Evolutionary conservation across 2,329 filamentous ascomycete genomes (phyloP).

Genomic region (Aspergillus viridinutans): DNA sequence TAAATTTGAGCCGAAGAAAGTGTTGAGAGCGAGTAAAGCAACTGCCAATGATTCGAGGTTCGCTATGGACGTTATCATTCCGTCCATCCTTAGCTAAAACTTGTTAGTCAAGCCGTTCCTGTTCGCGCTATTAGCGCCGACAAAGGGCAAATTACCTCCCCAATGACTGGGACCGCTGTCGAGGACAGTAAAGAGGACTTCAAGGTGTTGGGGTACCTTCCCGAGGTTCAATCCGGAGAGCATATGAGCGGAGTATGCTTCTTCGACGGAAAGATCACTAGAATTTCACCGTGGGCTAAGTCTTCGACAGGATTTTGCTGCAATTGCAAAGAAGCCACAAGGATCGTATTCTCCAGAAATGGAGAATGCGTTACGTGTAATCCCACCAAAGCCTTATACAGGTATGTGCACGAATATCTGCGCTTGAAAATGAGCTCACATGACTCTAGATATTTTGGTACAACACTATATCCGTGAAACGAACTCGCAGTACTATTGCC

Average conservation of each 20-base stretch:
- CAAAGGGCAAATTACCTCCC: not conserved
- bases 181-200: conserved; percentile 9
- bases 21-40: conserved; percentile 5
- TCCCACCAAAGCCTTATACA: conserved; percentile 39
- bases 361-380: conserved; percentile 25
- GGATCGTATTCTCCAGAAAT: conserved; percentile 26
- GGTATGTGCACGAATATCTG: conserved; percentile 17
- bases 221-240: conserved; percentile 1
- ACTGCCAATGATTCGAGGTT: conserved; percentile 9
- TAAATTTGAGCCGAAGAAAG: conserved; percentile 39
- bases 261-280: not conserved
- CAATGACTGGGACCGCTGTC: not conserved
- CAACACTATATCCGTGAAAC: conserved; percentile 44
- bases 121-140: not conserved
- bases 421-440: not conserved
- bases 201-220: conserved; percentile 15
- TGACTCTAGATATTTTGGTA: conserved; percentile 41
- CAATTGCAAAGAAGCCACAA: conserved; percentile 6
- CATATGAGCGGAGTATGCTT: conserved; percentile 4
- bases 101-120: not conserved
- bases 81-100: not conserved
- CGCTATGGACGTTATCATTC: not conserved
- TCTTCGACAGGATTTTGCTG: conserved; percentile 1
- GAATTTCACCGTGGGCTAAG: not conserved
- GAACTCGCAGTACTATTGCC: conserved; percentile 46